Evolutionary conservation across 345 rosid genomes (phyloP), one percentile per base, ranked within the genome.

Genomic region (Erysimum cheiranthoides): DNA sequence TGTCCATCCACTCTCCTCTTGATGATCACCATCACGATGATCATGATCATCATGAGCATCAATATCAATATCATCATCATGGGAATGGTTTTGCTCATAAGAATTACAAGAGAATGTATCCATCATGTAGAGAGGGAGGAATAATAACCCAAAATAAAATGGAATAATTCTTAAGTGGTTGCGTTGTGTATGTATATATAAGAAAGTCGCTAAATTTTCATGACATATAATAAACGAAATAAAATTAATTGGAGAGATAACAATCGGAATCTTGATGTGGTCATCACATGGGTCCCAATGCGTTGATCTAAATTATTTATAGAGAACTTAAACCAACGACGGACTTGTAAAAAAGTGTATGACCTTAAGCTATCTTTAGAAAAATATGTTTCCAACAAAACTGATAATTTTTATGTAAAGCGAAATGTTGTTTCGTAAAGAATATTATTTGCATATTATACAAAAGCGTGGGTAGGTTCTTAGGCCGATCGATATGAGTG

Each of bases 1-100:
- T 6, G 97, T 91, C 98, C 98, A 93, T 0, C 98, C 97, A 73
- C 98, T 93, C 78, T 91, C 97, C 30, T 90, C 93, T 30, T 84
- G 77, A 27, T 61, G 71, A 61, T 74, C 66, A 66, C 51, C 27
- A 35, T 6, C 66, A 53, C 27, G 10, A 35, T 39, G 56, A 68
- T 60, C 28, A n/a, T n/a, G n/a, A n/a, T n/a, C n/a, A n/a, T n/a
- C n/a, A 12, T 58, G 32, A 47, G 52, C 61, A 60, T 67, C 78
- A 49, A 66, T 21, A 58, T 39, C 63, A 60, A 17, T 21, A 31
- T 52, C 66, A 73, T 40, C 66, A 49, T 58, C 63, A 63, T 63
- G 46, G 30, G 71, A 13, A n/a, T 72, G 65, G 2, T 60, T 78
- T 34, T 67, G 73, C 60, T 66, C 81, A 50, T 28, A 67, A 9